Conservation (phyloP, 306 rosid species). For the Lupinus albus region DNA sequence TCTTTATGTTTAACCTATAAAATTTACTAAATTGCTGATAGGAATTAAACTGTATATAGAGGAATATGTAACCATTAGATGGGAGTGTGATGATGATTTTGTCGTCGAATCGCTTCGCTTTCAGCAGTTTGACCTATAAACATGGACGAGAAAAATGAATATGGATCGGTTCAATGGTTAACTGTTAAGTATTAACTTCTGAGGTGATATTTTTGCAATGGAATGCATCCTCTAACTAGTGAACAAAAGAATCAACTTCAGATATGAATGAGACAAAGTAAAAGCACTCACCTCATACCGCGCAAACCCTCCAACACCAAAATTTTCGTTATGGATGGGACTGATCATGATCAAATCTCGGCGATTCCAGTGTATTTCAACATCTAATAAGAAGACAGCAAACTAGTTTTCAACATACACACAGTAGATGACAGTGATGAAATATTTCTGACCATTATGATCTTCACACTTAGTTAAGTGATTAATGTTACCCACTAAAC, state of each 20-base stretch:
- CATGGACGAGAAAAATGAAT: constrained; percentile 18
- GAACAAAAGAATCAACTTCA: constrained; percentile 25
- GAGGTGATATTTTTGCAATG: constrained; percentile 30
- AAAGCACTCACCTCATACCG: constrained; percentile 68
- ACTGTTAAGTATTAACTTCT: background rate
- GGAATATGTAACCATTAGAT: constrained; percentile 61
- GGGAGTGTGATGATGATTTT: constrained; percentile 74
- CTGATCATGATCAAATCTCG: constrained; percentile 52
- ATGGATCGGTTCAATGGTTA: background rate
- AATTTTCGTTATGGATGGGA: constrained; percentile 60
- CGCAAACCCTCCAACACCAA: constrained; percentile 67
- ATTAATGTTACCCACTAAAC: too few relatives aligned
- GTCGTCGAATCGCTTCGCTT: constrained; percentile 61
- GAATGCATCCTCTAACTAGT: constrained; percentile 5
- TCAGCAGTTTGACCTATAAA: constrained; percentile 65
- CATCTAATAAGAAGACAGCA: constrained; percentile 52
- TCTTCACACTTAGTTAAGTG: constrained; percentile 3
- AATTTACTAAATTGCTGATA: background rate
- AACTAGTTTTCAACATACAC: constrained; percentile 24
- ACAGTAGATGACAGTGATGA: constrained; percentile 20
- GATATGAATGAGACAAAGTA: background rate
- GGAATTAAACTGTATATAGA: constrained; percentile 28
- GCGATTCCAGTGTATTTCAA: constrained; percentile 64
- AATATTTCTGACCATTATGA: constrained; percentile 26
- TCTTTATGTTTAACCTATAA: background rate